phyloP scores from a whole-genome alignment of 345 rosid species.

The Chamaenerion angustifolium region DNA sequence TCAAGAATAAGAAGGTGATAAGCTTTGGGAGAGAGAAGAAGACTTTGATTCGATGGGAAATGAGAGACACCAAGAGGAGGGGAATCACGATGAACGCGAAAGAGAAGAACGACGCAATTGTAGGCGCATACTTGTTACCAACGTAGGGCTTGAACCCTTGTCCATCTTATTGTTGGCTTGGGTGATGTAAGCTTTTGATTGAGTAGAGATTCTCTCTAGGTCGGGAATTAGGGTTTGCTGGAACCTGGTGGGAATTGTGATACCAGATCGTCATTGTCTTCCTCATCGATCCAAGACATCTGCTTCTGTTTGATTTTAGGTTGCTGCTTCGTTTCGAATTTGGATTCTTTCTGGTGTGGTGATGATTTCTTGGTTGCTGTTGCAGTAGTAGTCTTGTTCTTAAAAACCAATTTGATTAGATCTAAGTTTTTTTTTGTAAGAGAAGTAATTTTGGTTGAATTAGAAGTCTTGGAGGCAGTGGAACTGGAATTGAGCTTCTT shows the following conservation, averaged over 20 bases:
- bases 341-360: conserved; percentile 1
- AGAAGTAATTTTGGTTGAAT: conserved; percentile 23
- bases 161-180: conserved; percentile 76
- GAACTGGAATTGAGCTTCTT: conserved; percentile 40
- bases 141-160: conserved; percentile 68
- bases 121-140: conserved; percentile 64
- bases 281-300: conserved; percentile 48
- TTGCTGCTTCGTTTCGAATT: conserved; percentile 4
- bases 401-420: conserved; percentile 35
- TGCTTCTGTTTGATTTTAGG: conserved; percentile 12
- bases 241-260: conserved; percentile 50
- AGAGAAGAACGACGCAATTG: conserved; percentile 50
- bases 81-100: conserved; percentile 65
- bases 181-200: conserved; percentile 59
- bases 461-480: conserved; percentile 29
- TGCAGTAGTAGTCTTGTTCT: conserved; percentile 45
- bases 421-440: conserved; percentile 24
- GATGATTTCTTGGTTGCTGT: conserved; percentile 18
- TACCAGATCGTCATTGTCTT: conserved; percentile 46
- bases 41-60: conserved; percentile 62
- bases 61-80: conserved; percentile 57
- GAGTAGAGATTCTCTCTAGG: conserved; percentile 59
- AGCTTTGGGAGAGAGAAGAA: conserved; percentile 78
- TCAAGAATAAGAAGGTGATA: conserved; percentile 58
- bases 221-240: conserved; percentile 67